These are phyloP conservation scores for Tanacetum coccineum DNA, from an alignment of 129 eudicot species.

Conservation along the genomic window DNA sequence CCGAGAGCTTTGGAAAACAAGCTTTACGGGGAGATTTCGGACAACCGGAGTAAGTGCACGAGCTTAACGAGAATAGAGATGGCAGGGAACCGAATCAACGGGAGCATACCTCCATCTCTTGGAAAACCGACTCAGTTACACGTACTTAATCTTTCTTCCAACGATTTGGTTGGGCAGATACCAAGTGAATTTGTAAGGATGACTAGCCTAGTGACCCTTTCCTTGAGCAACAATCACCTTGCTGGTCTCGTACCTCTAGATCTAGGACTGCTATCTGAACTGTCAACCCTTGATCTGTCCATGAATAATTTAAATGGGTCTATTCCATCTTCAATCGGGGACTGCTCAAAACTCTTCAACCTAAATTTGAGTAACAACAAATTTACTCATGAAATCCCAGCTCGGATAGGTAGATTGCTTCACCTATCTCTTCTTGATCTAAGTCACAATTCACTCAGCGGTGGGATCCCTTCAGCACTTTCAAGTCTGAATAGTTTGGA, in stretches of 20 bases:
- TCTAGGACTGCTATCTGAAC: conserved; percentile 21
- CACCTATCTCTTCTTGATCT: conserved; percentile 25
- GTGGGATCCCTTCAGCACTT: conserved; percentile 21
- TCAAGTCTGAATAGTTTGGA: conserved; percentile 15
- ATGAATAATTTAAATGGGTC: conserved; percentile 29
- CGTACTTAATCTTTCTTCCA: no score
- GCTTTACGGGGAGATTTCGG: no score
- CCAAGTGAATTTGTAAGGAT: conserved; percentile 28
- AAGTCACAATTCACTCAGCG: conserved; percentile 22
- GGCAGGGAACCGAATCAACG: no score
- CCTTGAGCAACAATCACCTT: conserved; percentile 25
- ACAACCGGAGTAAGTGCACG: no score
- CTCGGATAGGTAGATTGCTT: not conserved
- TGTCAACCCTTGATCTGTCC: conserved; percentile 26
- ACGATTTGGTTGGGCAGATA: not conserved
- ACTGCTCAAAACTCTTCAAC: conserved; percentile 1
- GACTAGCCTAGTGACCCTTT: conserved; percentile 12
- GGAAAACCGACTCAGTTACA: no score
- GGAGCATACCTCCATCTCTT: no score
- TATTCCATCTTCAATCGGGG: conserved; percentile 8
- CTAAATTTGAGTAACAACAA: conserved; percentile 22
- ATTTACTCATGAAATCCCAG: conserved; percentile 14
- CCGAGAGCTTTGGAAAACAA: conserved; percentile 31
- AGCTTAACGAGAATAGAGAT: no score
- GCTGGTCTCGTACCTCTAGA: conserved; percentile 32